Base-by-base conservation (phyloP, 192 early-diverging fungal species). In the Lobosporangium transversale region DNA sequence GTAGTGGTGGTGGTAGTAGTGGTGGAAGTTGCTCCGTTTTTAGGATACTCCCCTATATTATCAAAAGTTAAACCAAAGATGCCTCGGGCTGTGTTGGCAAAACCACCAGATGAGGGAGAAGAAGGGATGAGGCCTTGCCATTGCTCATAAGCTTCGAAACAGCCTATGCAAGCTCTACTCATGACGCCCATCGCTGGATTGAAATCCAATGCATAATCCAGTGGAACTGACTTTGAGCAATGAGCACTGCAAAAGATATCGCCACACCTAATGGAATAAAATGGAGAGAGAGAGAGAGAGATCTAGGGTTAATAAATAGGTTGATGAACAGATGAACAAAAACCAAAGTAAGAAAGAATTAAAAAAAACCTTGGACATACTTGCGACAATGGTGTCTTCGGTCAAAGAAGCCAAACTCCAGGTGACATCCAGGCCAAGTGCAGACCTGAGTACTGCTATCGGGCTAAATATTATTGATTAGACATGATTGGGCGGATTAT, bases 391-490 rank as follows among this genome's bases (percentile, higher is more conserved):
- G 73, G 23, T 76, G 73, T 30, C 73, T 52, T 15, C 73, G 63
- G 29, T 76, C 73, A 57, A 76, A 76, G 51, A 76, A 66, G 17
- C 73, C 73, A 52, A 76, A 76, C 64, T 67, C 65, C 7, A 57
- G 51, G 3, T 43, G 58, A 55, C 73, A 76, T 17, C 73, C 73
- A 36, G 73, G 64, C 73, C 73, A 67, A 12, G 73, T 67, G 36
- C 73, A 76, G 23, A 66, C 58, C 20, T 62, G 57, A 2, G 73
- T 52, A 48, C 73, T 76, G 53, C 36, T 67, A 40, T 76, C 73
- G 1, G 73, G 73, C 73, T 76, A 37, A 33, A 3, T 1, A 53
- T n/a, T n/a, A n/a, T n/a, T n/a, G n/a, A n/a, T n/a, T n/a, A n/a
- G n/a, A n/a, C n/a, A n/a, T n/a, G n/a, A n/a, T n/a, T n/a, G n/a